phyloP scores from a whole-genome alignment of 164 flowering plant genomes.

The Chloranthus sessilifolius region DNA sequence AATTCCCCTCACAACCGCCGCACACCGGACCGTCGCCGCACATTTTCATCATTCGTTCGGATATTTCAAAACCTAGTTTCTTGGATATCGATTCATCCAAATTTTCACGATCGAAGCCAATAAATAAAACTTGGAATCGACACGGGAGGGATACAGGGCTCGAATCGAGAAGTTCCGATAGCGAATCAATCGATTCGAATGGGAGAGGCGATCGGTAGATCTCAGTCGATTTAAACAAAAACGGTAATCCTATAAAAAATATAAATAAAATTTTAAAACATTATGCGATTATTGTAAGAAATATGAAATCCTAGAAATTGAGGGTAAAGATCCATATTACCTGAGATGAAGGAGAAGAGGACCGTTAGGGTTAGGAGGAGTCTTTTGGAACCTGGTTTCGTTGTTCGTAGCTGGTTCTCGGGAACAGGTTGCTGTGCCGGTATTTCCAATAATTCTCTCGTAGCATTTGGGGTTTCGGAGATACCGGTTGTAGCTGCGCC shows the following conservation, averaged over 20 bases:
- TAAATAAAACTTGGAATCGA: slow-evolving; percentile 51
- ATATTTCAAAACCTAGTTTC: slow-evolving; percentile 33
- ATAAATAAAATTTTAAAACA: background rate
- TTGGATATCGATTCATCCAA: slow-evolving; percentile 13
- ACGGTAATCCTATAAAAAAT: slow-evolving; percentile 60
- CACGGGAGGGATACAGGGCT: slow-evolving; percentile 54
- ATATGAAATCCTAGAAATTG: background rate
- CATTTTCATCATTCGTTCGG: slow-evolving; percentile 30
- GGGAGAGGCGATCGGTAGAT: slow-evolving; percentile 89
- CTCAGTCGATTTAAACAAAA: slow-evolving; percentile 73
- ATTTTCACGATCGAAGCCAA: slow-evolving; percentile 33
- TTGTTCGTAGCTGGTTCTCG: slow-evolving; percentile 37
- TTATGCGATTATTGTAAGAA: background rate
- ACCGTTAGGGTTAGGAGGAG: slow-evolving; percentile 54
- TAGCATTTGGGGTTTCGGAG: no score
- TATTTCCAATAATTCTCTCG: no score
- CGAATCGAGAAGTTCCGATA: slow-evolving; percentile 42
- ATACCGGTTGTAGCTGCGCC: no score
- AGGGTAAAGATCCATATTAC: slow-evolving; percentile 20
- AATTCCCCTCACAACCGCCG: slow-evolving; percentile 47
- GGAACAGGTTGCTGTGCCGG: no score
- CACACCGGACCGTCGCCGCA: slow-evolving; percentile 26
- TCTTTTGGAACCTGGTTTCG: slow-evolving; percentile 80
- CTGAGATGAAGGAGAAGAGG: slow-evolving; percentile 71
- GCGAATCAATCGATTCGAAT: slow-evolving; percentile 55